Conservation (phyloP, 352 stramenopile genomes). For the Pythium aristosporum region DNA sequence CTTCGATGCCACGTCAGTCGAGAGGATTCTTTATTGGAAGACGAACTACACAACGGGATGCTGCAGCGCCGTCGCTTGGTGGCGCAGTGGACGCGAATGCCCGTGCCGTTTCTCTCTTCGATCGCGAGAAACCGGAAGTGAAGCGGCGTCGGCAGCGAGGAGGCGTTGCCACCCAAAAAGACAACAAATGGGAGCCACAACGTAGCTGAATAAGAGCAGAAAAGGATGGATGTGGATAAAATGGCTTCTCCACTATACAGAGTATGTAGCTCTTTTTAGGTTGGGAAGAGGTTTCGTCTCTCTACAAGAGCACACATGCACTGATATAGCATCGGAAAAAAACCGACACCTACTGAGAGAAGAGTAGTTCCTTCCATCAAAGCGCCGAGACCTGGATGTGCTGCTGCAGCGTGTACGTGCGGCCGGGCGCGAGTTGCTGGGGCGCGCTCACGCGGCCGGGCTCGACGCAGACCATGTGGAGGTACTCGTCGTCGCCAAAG, state of each 20-base stretch:
- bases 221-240: neutral
- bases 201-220: neutral
- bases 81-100: too few species aligned
- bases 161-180: too few species aligned
- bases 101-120: too few species aligned
- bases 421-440: conserved; percentile 53
- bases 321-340: neutral
- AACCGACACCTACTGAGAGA: neutral
- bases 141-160: too few species aligned
- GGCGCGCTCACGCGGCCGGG: conserved; percentile 82
- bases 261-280: neutral
- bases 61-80: too few species aligned
- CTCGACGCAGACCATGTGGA: conserved; percentile 96
- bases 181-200: too few species aligned
- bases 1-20: too few species aligned
- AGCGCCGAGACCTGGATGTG: conserved; percentile 58
- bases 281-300: neutral
- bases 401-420: conserved; percentile 70
- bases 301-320: neutral
- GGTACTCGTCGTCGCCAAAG: conserved; percentile 94
- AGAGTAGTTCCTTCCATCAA: conserved; percentile 10
- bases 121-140: too few species aligned
- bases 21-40: too few species aligned
- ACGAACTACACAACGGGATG: too few species aligned
- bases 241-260: neutral